phyloP scores from a whole-genome alignment of 495 filamentous ascomycete species.

The Daldinia vernicosa region DNA sequence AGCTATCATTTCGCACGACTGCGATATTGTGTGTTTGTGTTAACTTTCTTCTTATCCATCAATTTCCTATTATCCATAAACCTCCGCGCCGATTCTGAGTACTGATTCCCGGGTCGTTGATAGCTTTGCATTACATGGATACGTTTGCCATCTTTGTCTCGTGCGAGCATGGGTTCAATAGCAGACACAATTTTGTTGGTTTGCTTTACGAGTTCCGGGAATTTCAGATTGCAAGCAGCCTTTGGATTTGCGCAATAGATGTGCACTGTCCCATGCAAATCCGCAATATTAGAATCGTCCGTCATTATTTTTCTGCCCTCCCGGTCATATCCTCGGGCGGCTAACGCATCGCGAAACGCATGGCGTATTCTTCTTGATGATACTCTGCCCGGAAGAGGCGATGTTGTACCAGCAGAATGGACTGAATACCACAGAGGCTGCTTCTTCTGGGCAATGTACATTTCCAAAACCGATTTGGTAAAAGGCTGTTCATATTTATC shows the following conservation, averaged over 20 bases:
- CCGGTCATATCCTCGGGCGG: conserved; percentile 62
- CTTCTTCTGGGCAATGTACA: conserved; percentile 44
- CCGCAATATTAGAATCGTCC: conserved; percentile 17
- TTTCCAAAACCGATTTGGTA: conserved; percentile 40
- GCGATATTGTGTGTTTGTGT: background rate
- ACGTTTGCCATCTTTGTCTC: conserved; percentile 12
- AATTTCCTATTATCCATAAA: background rate
- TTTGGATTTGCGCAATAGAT: conserved; percentile 29
- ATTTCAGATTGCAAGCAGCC: conserved; percentile 35
- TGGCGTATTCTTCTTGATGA: conserved; percentile 57
- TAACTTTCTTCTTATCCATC: background rate
- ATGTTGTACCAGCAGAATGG: conserved; percentile 40
- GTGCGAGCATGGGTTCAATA: conserved; percentile 12
- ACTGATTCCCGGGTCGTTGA: background rate
- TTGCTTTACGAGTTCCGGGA: conserved; percentile 32
- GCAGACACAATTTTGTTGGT: conserved; percentile 25
- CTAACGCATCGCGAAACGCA: conserved; percentile 66
- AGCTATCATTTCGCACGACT: background rate
- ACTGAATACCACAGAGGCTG: conserved; percentile 61
- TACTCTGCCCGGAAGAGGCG: conserved; percentile 64
- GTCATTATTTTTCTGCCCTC: conserved; percentile 53
- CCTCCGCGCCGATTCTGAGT: background rate
- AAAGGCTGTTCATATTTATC: conserved; percentile 47
- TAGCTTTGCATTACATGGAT: background rate
- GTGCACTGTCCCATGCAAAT: conserved; percentile 45